Percentiles rank a stretch among this genome's conserved stretches.
Evolutionary conservation across 164 flowering plant genomes (phyloP).

Genomic region (Aristolochia californica): DNA sequence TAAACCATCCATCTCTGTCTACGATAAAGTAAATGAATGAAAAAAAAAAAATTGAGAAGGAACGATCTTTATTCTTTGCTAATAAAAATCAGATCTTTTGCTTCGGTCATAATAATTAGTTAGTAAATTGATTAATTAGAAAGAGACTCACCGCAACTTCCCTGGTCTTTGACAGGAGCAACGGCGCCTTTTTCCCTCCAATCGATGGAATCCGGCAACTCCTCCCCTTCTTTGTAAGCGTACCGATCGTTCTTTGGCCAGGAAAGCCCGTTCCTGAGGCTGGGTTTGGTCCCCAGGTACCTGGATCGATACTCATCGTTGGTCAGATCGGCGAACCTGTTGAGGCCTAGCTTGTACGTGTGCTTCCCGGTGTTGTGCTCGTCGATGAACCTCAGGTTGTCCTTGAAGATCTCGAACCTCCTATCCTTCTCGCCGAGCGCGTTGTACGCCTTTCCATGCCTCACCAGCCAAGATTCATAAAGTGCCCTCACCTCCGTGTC

Average conservation of each 20-base stretch:
- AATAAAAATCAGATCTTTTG: neutral
- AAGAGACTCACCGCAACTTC: conserved; percentile 61
- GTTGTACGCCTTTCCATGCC: conserved; percentile 49
- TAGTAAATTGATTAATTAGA: neutral
- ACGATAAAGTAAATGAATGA: no score
- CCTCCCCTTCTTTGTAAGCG: conserved; percentile 38
- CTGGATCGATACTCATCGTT: conserved; percentile 59
- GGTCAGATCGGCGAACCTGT: conserved; percentile 67
- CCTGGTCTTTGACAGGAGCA: conserved; percentile 67
- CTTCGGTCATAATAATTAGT: neutral
- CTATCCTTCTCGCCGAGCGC: conserved; percentile 35
- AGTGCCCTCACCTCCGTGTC: conserved; percentile 33
- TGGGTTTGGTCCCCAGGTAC: conserved; percentile 47
- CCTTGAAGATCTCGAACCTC: conserved; percentile 18
- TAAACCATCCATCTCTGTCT: no score
- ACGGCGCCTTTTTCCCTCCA: conserved; percentile 89
- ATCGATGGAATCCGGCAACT: conserved; percentile 65
- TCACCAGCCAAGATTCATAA: conserved; percentile 44
- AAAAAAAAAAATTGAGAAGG: no score
- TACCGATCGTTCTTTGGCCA: conserved; percentile 37
- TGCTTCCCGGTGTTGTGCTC: conserved; percentile 49
- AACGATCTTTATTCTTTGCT: neutral
- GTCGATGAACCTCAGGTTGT: conserved; percentile 58
- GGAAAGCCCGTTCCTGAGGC: conserved; percentile 20
- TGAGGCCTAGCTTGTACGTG: conserved; percentile 53